Evolutionary conservation across 2,329 filamentous ascomycete genomes (phyloP), one percentile per base, ranked within the genome.

Genomic region (Xenosphaeropsis pyriputrescens): DNA sequence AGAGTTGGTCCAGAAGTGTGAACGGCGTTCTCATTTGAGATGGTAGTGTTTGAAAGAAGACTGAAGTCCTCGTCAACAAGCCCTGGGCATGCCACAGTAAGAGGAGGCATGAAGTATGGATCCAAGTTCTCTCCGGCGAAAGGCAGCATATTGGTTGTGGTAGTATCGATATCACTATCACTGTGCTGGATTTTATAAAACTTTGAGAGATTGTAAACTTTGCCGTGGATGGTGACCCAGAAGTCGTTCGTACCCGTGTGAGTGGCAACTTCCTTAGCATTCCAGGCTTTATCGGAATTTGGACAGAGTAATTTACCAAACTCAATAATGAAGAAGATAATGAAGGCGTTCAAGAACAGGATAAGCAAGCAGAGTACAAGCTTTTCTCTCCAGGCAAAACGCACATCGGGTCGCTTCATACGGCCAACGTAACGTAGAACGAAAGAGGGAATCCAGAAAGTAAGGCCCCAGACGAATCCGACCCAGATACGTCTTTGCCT

Each of bases 321-420:
- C 30, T 63, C 74, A 45, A 95, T 72, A 49, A 98, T 95, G 72
- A 85, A 94, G 62, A 98, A 98, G 41, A 95, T 68, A 43, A 98
- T 73, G 18, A 73, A 53, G 30, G 56, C 85, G 59, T 98, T 98
- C 47, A 93, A 60, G 11, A 98, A 50, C 19, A 83, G 55, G 48
- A 98, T 96, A 37, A 94, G 50, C 41, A 83, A 65, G 34, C 88
- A 76, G 9, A 98, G 65, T 0, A 91, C 80, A 9, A 98, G 37
- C 60, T 98, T 98, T 54, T 98, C 91, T 58, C 91, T 75, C 91
- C 91, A 98, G 0, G 91, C 91, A 75, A 95, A 83, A 18, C 91
- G 83, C 7, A 98, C 85, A 60, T 98, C 91, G 2, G 88, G 91
- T 39, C 91, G 79, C 62, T 93, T 93, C 91, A 98, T 98, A 16